Percentiles rank a stretch among this genome's conserved stretches.
phyloP scores from a whole-genome alignment of 2,329 filamentous ascomycete genomes.

The Drechslerella stenobrocha region DNA sequence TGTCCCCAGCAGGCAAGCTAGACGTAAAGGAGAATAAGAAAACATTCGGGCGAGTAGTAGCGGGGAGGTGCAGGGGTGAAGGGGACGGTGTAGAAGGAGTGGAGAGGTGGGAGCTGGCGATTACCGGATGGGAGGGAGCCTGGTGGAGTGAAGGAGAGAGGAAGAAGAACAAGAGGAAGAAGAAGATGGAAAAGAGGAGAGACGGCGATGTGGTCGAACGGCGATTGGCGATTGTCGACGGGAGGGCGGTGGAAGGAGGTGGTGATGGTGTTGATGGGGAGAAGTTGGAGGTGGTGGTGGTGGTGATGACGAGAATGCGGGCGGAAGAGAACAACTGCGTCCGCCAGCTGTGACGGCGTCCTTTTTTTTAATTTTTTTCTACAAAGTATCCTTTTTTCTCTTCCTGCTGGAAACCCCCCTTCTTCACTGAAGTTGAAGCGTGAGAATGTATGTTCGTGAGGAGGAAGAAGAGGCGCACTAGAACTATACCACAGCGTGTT shows the following conservation, averaged over 20 bases:
- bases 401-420: background rate
- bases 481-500: slow-evolving; percentile 5
- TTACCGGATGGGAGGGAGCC: slow-evolving; percentile 37
- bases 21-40: slow-evolving; percentile 1
- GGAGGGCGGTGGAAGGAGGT: slow-evolving; percentile 23
- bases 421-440: slow-evolving; percentile 12
- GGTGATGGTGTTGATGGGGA: slow-evolving; percentile 30
- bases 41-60: slow-evolving; percentile 13
- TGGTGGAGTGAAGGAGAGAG: slow-evolving; percentile 36
- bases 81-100: slow-evolving; percentile 32
- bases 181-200: slow-evolving; percentile 37
- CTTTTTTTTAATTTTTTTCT: slow-evolving; percentile 48
- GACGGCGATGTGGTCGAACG: slow-evolving; percentile 12
- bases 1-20: slow-evolving; percentile 44
- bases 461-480: slow-evolving; percentile 9
- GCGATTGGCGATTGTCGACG: slow-evolving; percentile 5
- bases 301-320: background rate
- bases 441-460: slow-evolving; percentile 31
- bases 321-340: slow-evolving; percentile 21
- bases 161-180: slow-evolving; percentile 28
- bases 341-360: slow-evolving; percentile 48
- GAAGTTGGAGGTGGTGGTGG: slow-evolving; percentile 8
- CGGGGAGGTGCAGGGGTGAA: slow-evolving; percentile 28
- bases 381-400: background rate
- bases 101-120: slow-evolving; percentile 34